phyloP scores from a whole-genome alignment of 73 alveolate species.

The Urostyla sp. region DNA sequence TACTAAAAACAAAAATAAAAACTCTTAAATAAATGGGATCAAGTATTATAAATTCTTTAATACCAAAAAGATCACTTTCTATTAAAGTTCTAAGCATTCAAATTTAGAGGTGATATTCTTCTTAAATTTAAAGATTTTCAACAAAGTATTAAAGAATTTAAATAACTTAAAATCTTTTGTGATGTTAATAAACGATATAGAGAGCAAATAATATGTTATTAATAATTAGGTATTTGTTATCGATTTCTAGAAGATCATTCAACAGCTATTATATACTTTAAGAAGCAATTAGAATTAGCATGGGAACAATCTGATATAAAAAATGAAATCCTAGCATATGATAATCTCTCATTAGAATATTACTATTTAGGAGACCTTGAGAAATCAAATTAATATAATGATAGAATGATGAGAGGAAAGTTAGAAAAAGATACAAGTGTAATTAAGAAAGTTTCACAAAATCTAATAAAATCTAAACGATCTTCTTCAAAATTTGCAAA shows the following conservation, averaged over 20 bases:
- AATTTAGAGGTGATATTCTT: slow-evolving; percentile 45
- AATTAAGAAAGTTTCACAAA: slow-evolving; percentile 17
- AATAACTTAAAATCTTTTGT: slow-evolving; percentile 33
- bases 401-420: slow-evolving; percentile 68
- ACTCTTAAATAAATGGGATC: background rate
- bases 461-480: slow-evolving; percentile 3
- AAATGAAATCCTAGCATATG: slow-evolving; percentile 65
- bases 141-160: slow-evolving; percentile 35
- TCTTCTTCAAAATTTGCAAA: slow-evolving; percentile 29
- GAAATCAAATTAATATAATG: slow-evolving; percentile 50
- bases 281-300: slow-evolving; percentile 57
- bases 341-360: slow-evolving; percentile 35
- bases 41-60: background rate
- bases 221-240: slow-evolving; percentile 55
- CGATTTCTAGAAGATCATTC: slow-evolving; percentile 40
- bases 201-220: slow-evolving; percentile 48
- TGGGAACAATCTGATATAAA: slow-evolving; percentile 41
- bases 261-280: slow-evolving; percentile 47
- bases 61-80: slow-evolving; percentile 24
- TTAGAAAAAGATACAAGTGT: slow-evolving; percentile 34
- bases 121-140: slow-evolving; percentile 46
- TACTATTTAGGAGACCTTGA: slow-evolving; percentile 71
- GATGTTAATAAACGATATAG: slow-evolving; percentile 38
- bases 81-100: slow-evolving; percentile 7
- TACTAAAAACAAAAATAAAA: background rate